Evolutionary conservation across 2,329 filamentous ascomycete species (phyloP), one percentile per base, ranked within the genome.

Genomic region (Pseudohalonectria lignicola): DNA sequence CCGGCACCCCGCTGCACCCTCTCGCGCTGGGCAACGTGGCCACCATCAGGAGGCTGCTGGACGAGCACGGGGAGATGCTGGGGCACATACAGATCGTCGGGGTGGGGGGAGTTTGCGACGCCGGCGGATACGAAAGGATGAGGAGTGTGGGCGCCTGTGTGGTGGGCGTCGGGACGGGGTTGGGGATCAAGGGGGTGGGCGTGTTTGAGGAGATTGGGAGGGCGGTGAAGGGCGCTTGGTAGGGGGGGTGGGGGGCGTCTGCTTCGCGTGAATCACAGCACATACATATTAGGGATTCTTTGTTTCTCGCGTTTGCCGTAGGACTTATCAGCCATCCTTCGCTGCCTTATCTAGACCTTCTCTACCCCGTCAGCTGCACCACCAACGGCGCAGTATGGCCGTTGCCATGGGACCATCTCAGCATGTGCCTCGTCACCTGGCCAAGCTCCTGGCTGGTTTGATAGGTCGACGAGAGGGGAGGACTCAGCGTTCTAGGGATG

Each of bases 21-120:
- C 60, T 90, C 1, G 79, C 82, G 0, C 56, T 90, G 21, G 84
- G 84, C 0, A 90, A 88, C 48, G 83, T 88, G 23, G 64, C 64
- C n/a, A 79, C 73, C 1, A 66, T 90, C n/a, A 59, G 77, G 16
- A 55, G 53, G 16, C 52, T 82, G 57, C 54, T 88, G 13, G 72
- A 79, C 45, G 55, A 59, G 25, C 49, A 65, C 12, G 49, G 61
- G 41, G 55, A 39, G 1, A 46, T 47, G 28, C 55, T 85, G 34
- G 55, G 55, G 9, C 61, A 68, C n/a, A 62, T 88, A 18, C 61
- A 63, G 13, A 64, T 88, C 21, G 76, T 88, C 39, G 84, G 84
- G 0, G 71, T 84, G 0, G 84, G 84, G 1, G 84, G 84, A 2
- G 83, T 88, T 2, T 61, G 67, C 18, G 79, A 87, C 52, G 61